Base-by-base conservation (phyloP, 179 eudicot species). In the Gypsophila paniculata region DNA sequence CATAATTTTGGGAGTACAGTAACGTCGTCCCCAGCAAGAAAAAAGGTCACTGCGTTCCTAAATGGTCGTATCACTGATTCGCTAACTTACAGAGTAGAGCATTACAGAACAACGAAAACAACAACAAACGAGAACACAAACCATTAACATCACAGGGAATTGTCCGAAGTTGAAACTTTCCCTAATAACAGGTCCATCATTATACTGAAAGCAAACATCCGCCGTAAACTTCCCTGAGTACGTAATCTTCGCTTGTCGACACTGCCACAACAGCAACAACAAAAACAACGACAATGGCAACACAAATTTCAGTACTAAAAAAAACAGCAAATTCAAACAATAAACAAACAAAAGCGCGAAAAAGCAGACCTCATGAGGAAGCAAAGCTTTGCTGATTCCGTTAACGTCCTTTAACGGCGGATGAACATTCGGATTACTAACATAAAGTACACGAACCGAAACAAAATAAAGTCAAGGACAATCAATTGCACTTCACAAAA, bases 101-200 rank as follows among this genome's bases (percentile, higher is more conserved):
- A 51, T 7, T 26, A 26, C 23, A 18, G 17, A 42, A 42, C 46
- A 6, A 42, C 46, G 46, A 58, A 6, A 17, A 21, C 0, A n/a
- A 19, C 4, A 10, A 48, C 3, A 39, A 42, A 55, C 18, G 18
- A 61, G 39, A 48, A 2, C 32, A 76, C 80, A 68, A 71, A 89
- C 99, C 99, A 82, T 91, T 59, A 94, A 71, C 99, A 94, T 91
- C 29, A 94, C 75, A 48, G 99, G 99, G 23, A 94, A 82, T 55
- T 78, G 85, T 51, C 99, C 97, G 74, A 94, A 83, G 73, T 75
- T 71, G 46, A 86, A 69, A 36, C 67, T 82, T 32, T 94, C 90
- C 75, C 86, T 78, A 17, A 90, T 74, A 53, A 65, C 65, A 46
- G 73, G 70, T 58, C 87, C 88, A 59, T 85, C 81, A 68, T 82